phyloP scores from a whole-genome alignment of 164 flowering plant genomes.

The Vitis cinerea region DNA sequence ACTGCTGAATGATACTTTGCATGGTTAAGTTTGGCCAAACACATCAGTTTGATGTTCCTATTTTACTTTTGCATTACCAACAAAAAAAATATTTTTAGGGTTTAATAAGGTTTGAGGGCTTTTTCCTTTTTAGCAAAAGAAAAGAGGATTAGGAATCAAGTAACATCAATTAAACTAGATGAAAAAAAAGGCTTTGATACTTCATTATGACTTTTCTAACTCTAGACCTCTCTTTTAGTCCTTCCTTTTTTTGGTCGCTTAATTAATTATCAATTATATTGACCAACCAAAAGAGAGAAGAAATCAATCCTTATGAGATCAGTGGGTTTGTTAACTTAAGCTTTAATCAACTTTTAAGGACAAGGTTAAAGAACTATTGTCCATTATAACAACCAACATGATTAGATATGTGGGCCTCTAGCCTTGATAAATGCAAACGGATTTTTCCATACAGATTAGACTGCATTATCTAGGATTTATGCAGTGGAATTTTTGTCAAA shows the following conservation, averaged over 20 bases:
- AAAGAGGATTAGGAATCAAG: not conserved
- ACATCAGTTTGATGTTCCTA: not conserved
- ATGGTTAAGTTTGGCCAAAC: too few relatives aligned
- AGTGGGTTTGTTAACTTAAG: slow-evolving; percentile 4
- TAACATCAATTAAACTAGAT: not conserved
- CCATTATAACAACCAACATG: slow-evolving; percentile 38
- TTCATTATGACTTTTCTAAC: not conserved
- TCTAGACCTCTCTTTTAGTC: not conserved
- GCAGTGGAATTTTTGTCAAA: not conserved
- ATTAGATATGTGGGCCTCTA: slow-evolving; percentile 31
- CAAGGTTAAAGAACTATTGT: slow-evolving; percentile 12
- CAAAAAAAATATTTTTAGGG: too few relatives aligned
- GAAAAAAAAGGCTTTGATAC: not conserved
- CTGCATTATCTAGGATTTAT: slow-evolving; percentile 7
- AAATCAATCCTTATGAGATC: not conserved
- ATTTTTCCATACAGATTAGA: slow-evolving; percentile 19
- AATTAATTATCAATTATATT: slow-evolving; percentile 3
- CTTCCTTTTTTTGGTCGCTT: not conserved
- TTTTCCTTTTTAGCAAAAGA: not conserved
- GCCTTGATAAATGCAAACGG: slow-evolving; percentile 7
- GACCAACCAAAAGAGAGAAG: slow-evolving; percentile 1
- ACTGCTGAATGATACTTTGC: too few relatives aligned
- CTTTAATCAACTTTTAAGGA: slow-evolving; percentile 24
- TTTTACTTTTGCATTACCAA: not conserved
- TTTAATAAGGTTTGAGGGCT: too few relatives aligned